Evolutionary conservation across 495 filamentous ascomycete species (phyloP), one percentile per base, ranked within the genome.

Genomic region (Hypomontagnella monticulosa): DNA sequence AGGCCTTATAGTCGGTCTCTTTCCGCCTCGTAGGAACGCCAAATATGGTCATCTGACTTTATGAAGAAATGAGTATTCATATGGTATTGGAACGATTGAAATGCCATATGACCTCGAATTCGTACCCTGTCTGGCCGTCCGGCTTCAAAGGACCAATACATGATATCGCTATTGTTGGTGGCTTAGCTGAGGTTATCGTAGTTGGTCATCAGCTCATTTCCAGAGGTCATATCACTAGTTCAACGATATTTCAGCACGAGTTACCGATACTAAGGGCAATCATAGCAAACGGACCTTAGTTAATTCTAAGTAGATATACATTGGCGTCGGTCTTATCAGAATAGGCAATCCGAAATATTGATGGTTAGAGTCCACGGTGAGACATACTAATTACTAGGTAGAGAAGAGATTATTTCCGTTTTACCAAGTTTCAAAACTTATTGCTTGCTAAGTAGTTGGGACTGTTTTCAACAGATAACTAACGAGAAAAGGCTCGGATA

Each of bases 31-130:
- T 37, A 43, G 7, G 55, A 42, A 55, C 49, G 15, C 33, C 6
- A 32, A 59, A 46, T 19, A 43, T 18, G 14, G 46, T 66, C 56
- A 66, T 61, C 37, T 57, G 56, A 66, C 56, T 50, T 60, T 32
- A 8, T 20, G 43, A 41, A 7, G 15, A 51, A 51, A 23, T 40
- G 30, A 52, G 12, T 16, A 32, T 27, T 52, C 30, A 38, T 33
- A 46, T 40, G 40, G 36, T 58, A 64, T 64, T 52, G 20, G 33
- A 40, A 42, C 40, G 48, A 20, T 32, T 12, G 33, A 16, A 9
- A 33, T 55, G 27, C 36, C 55, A 66, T 59, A 42, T 66, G 55
- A 56, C 37, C 32, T 33, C 8, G n/a, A 46, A 34, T 16, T 42
- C 46, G 7, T 19, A 9, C 18, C 6, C 38, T 54, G 41, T 55